Evolutionary conservation across 257 asterid species (phyloP).

Genomic region (Avicennia marina): DNA sequence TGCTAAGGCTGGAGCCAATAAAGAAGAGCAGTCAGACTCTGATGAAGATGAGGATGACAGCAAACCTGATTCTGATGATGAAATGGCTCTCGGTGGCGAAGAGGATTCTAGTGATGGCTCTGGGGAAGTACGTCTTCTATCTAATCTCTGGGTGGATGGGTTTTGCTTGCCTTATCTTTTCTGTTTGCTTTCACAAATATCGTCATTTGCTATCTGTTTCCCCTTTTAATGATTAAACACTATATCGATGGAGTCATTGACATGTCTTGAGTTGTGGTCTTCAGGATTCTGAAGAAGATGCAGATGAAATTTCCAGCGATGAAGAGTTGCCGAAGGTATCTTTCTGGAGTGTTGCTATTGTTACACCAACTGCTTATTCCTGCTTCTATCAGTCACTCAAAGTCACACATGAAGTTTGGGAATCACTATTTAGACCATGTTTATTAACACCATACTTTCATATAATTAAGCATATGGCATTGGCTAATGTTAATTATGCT

Average conservation of each 20-base stretch:
- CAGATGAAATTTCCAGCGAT: slow-evolving; percentile 29
- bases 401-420: background rate
- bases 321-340: slow-evolving; percentile 37
- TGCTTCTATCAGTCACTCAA: too few relatives aligned
- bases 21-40: slow-evolving; percentile 20
- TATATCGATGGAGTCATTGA: background rate
- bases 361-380: background rate
- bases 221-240: background rate
- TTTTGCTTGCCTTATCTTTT: background rate
- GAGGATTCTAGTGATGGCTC: slow-evolving; percentile 19
- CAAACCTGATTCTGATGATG: slow-evolving; percentile 30
- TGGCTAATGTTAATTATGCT: background rate
- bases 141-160: background rate
- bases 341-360: background rate
- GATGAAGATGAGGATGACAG: slow-evolving; percentile 35
- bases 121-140: slow-evolving; percentile 19
- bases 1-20: slow-evolving; percentile 11
- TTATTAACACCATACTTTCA: background rate
- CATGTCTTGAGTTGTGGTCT: background rate
- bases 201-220: background rate
- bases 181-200: too few relatives aligned
- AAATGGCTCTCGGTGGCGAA: slow-evolving; percentile 20
- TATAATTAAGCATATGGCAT: background rate
- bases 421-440: background rate
- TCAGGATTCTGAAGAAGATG: slow-evolving; percentile 29